Evolutionary conservation across 1,139 yeast species (phyloP).

Genomic region (Taphrina wiesneri): DNA sequence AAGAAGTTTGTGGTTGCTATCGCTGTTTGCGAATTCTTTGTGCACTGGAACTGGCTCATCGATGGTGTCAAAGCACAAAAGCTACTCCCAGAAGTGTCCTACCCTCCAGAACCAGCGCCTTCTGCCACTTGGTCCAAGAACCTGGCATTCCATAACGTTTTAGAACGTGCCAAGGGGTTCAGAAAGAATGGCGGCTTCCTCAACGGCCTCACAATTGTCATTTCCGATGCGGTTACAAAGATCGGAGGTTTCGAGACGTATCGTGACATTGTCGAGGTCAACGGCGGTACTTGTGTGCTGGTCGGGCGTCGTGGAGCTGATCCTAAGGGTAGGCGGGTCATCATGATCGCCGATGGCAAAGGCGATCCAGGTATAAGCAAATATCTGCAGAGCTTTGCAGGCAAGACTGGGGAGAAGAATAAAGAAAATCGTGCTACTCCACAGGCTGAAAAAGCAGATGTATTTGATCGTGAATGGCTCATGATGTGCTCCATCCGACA

Average conservation of each 20-base stretch:
- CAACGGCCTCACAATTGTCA: constrained; percentile 54
- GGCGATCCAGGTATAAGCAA: constrained; percentile 14
- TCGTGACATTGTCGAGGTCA: constrained; percentile 59
- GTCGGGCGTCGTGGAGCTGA: constrained; percentile 17
- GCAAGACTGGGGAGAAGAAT: background rate
- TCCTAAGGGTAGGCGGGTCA: background rate
- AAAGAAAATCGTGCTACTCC: constrained; percentile 1
- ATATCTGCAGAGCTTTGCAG: background rate
- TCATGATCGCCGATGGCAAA: constrained; percentile 22
- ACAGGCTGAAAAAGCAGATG: background rate
- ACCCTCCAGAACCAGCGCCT: constrained; percentile 13
- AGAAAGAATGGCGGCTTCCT: constrained; percentile 48
- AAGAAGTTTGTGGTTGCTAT: constrained; percentile 70
- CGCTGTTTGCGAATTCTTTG: constrained; percentile 41
- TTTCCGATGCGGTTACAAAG: constrained; percentile 58
- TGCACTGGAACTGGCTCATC: constrained; percentile 26
- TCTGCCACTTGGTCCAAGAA: constrained; percentile 23
- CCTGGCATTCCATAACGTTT: constrained; percentile 45
- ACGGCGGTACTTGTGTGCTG: constrained; percentile 53
- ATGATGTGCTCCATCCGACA: constrained; percentile 29
- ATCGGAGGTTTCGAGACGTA: constrained; percentile 64
- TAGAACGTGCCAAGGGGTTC: constrained; percentile 43
- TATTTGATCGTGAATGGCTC: constrained; percentile 30
- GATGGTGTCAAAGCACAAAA: constrained; percentile 16
- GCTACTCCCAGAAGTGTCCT: constrained; percentile 1